phyloP scores from a whole-genome alignment of 352 stramenopile genomes.

The Pythium graminicola region DNA sequence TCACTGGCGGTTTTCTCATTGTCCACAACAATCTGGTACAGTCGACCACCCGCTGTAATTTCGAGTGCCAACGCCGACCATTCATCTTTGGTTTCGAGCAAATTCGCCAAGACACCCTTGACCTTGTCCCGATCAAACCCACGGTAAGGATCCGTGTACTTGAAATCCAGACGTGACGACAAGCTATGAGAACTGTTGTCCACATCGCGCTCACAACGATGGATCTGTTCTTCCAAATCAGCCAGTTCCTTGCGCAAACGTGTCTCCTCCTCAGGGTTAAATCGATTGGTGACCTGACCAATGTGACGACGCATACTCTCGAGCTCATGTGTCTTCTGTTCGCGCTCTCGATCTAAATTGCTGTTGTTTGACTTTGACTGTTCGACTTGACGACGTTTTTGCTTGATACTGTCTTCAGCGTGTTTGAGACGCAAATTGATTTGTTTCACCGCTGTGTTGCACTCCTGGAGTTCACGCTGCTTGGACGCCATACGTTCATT shows the following conservation, averaged over 20 bases:
- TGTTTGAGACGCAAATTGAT: conserved; percentile 93
- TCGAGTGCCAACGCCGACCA: conserved; percentile 95
- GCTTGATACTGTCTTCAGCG: conserved; percentile 78
- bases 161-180: conserved; percentile 94
- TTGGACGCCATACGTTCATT: conserved; percentile 70
- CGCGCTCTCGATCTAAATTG: conserved; percentile 61
- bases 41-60: conserved; percentile 95
- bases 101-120: conserved; percentile 95
- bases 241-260: conserved; percentile 54
- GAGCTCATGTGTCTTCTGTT: conserved; percentile 56
- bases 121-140: conserved; percentile 95
- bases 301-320: conserved; percentile 54
- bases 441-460: conserved; percentile 80
- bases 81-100: conserved; percentile 93
- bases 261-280: conserved; percentile 71
- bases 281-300: conserved; percentile 51
- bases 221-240: conserved; percentile 57
- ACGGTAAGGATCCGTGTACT: conserved; percentile 92
- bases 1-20: conserved; percentile 97
- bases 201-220: conserved; percentile 74
- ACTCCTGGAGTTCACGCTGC: conserved; percentile 75
- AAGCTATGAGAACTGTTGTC: conserved; percentile 92
- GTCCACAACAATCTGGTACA: conserved; percentile 99
- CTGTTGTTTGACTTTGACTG: conserved; percentile 72
- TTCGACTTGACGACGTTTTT: conserved; percentile 65